phyloP scores from a whole-genome alignment of 2,329 filamentous ascomycete species.

The Graphilbum fragrans region DNA sequence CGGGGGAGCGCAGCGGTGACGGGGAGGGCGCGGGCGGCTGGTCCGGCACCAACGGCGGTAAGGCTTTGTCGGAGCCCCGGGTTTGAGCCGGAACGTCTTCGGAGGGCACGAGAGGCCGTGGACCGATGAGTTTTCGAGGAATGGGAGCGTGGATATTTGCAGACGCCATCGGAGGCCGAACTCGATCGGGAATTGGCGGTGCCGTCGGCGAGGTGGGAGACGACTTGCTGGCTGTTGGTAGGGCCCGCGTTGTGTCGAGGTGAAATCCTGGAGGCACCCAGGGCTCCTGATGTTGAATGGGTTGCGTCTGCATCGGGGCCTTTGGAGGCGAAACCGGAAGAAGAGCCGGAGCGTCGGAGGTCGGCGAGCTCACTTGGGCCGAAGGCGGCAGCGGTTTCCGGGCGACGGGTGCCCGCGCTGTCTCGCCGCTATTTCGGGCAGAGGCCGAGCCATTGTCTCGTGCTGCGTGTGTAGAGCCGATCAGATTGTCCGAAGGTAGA shows the following conservation, averaged over 20 bases:
- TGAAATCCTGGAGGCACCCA: constrained; percentile 9
- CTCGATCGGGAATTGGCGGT: background rate
- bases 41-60: too few species aligned
- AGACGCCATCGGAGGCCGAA: background rate
- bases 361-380: constrained; percentile 2
- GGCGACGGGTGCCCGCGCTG: constrained; percentile 24
- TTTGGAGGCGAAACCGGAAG: background rate
- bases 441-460: constrained; percentile 11
- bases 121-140: constrained; percentile 4
- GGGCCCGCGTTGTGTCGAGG: constrained; percentile 1
- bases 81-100: background rate
- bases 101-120: background rate
- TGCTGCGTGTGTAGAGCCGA: constrained; percentile 26
- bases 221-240: background rate
- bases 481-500: constrained; percentile 40
- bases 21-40: too few species aligned
- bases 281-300: background rate
- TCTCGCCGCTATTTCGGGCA: background rate
- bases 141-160: background rate
- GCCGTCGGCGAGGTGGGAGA: background rate
- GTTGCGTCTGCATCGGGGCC: background rate
- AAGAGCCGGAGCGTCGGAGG: background rate
- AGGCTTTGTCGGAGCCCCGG: too few species aligned
- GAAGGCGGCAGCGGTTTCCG: constrained; percentile 37
- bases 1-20: too few species aligned